These are phyloP conservation scores for Pythium sukuiense DNA, from an alignment of 352 stramenopile genomes.

Conservation along the genomic window DNA sequence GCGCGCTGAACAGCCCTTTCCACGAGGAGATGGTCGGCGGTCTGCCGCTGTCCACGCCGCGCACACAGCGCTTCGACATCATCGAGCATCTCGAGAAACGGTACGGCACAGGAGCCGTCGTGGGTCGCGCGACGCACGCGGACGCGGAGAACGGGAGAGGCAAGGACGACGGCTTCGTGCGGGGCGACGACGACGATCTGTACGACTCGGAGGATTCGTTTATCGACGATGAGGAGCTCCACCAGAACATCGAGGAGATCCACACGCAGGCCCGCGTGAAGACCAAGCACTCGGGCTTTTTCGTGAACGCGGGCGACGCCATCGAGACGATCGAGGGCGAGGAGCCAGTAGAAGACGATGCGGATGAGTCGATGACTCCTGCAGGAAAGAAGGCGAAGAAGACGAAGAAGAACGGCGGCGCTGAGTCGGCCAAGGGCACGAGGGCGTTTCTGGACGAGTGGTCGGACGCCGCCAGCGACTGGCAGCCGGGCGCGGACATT, in stretches of 20 bases:
- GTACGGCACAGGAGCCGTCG: slow-evolving; percentile 67
- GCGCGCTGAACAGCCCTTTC: background rate
- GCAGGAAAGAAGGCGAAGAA: slow-evolving; percentile 32
- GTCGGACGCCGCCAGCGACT: slow-evolving; percentile 68
- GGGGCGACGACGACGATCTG: slow-evolving; percentile 79
- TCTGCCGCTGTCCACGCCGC: slow-evolving; percentile 18
- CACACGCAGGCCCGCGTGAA: slow-evolving; percentile 67
- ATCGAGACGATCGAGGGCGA: slow-evolving; percentile 74
- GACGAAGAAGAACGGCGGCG: slow-evolving; percentile 41
- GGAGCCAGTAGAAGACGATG: slow-evolving; percentile 19
- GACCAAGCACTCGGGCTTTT: slow-evolving; percentile 88
- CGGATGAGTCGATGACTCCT: slow-evolving; percentile 11
- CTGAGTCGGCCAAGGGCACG: slow-evolving; percentile 47
- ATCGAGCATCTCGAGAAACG: slow-evolving; percentile 87
- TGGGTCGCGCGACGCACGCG: slow-evolving; percentile 29
- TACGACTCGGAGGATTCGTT: slow-evolving; percentile 90
- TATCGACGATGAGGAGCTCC: slow-evolving; percentile 81
- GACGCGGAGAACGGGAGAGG: slow-evolving; percentile 22
- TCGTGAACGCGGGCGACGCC: slow-evolving; percentile 83
- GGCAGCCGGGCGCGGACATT: slow-evolving; percentile 57
- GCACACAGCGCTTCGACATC: slow-evolving; percentile 77
- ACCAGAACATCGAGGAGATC: slow-evolving; percentile 85
- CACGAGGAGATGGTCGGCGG: slow-evolving; percentile 19
- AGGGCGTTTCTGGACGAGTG: slow-evolving; percentile 67
- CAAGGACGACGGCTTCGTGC: slow-evolving; percentile 28